Percentiles rank a stretch among this genome's conserved stretches.
These are phyloP conservation scores for Pyrrhoderma noxium DNA, from an alignment of 1,284 basidiomycete species.

Conservation along the genomic window DNA sequence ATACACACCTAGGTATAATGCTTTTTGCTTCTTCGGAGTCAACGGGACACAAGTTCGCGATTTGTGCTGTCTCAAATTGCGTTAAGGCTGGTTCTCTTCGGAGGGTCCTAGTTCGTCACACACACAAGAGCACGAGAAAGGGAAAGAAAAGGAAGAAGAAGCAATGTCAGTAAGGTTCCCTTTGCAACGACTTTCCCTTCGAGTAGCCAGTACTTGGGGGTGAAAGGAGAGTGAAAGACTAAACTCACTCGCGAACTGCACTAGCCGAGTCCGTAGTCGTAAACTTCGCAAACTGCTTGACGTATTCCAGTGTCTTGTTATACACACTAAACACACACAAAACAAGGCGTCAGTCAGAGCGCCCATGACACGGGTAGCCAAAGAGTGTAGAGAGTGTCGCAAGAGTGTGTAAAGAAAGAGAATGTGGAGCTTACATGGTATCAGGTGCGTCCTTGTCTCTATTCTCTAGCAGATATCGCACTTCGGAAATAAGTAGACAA, in stretches of 20 bases:
- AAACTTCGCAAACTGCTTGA: slow-evolving; percentile 86
- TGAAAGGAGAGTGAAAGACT: background rate
- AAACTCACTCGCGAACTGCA: slow-evolving; percentile 79
- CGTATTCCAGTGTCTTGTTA: slow-evolving; percentile 89
- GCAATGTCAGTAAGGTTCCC: too few species aligned
- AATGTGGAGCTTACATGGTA: slow-evolving; percentile 56
- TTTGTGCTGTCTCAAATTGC: slow-evolving; percentile 88
- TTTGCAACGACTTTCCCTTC: too few species aligned
- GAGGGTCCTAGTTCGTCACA: slow-evolving; percentile 45
- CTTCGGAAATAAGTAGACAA: slow-evolving; percentile 86
- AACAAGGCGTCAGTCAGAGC: background rate
- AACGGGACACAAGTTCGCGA: slow-evolving; percentile 84
- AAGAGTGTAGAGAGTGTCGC: background rate
- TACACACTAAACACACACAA: slow-evolving; percentile 54
- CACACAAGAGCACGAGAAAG: background rate
- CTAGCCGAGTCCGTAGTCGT: slow-evolving; percentile 80
- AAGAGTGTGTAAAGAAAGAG: background rate
- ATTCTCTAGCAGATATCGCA: slow-evolving; percentile 83
- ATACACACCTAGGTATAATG: slow-evolving; percentile 71
- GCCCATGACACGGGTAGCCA: background rate
- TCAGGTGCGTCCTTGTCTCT: slow-evolving; percentile 78
- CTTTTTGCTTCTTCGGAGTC: slow-evolving; percentile 89
- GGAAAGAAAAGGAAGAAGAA: background rate
- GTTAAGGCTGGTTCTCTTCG: slow-evolving; percentile 70
- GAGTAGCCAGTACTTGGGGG: too few species aligned